Evolutionary conservation across 2,329 filamentous ascomycete species (phyloP).

Genomic region (Monilinia fructigena): DNA sequence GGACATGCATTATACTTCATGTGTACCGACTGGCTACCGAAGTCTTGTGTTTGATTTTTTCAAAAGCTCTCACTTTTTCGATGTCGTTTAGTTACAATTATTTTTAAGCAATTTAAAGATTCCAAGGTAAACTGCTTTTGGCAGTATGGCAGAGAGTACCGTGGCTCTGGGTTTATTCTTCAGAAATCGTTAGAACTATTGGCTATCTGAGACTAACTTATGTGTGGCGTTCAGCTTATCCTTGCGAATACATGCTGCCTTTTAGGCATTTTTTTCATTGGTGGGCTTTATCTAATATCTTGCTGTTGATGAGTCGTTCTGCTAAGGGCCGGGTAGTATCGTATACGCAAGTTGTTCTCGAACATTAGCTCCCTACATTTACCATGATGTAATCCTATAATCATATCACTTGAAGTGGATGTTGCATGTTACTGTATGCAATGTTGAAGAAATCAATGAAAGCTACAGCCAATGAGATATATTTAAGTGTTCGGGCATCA

Average conservation of each 20-base stretch:
- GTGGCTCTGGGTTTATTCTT: constrained; percentile 12
- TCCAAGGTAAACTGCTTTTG: constrained; percentile 15
- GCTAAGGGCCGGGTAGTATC: constrained; percentile 8
- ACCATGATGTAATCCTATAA: constrained; percentile 1
- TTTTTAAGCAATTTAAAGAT: constrained; percentile 12
- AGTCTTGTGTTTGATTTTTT: constrained; percentile 8
- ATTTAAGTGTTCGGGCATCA: constrained; percentile 15
- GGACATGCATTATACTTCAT: constrained; percentile 23
- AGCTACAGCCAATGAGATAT: neutral
- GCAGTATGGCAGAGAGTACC: constrained; percentile 11
- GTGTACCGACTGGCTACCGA: constrained; percentile 9
- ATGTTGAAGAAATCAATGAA: constrained; percentile 18
- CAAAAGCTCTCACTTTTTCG: neutral
- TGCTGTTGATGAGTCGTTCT: constrained; percentile 7
- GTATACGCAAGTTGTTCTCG: constrained; percentile 1
- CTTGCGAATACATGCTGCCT: neutral
- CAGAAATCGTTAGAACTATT: constrained; percentile 4
- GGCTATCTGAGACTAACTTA: constrained; percentile 3
- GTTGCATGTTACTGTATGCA: neutral
- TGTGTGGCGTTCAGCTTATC: neutral
- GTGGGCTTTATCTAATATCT: constrained; percentile 11
- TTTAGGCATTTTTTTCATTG: constrained; percentile 5
- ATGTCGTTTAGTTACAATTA: constrained; percentile 1
- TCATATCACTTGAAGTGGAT: constrained; percentile 9
- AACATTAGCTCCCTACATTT: constrained; percentile 1